Percentiles rank a stretch among this genome's conserved stretches.
Evolutionary conservation across 306 rosid species (phyloP).

Genomic region (Vigna reflexopilosa): DNA sequence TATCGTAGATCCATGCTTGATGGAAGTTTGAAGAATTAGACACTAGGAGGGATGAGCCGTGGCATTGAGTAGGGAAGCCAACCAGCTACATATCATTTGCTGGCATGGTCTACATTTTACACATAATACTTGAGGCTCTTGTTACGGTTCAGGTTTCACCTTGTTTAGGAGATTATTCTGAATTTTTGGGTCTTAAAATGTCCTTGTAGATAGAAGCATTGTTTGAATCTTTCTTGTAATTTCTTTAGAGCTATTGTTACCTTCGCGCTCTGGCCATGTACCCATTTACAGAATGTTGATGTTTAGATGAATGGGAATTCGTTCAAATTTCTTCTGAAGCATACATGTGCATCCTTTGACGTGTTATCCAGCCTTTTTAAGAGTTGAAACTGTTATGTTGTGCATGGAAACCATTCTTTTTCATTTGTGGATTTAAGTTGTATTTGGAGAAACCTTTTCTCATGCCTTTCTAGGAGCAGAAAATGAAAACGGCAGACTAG

Average conservation of each 20-base stretch:
- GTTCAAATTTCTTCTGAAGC: conserved; percentile 31
- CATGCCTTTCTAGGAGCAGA: too few relatives aligned
- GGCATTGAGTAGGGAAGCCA: conserved; percentile 38
- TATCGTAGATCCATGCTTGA: conserved; percentile 61
- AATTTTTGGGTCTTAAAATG: conserved; percentile 36
- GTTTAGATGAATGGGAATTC: conserved; percentile 42
- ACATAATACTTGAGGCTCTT: conserved; percentile 36
- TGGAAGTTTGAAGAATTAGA: conserved; percentile 43
- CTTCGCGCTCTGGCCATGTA: conserved; percentile 39
- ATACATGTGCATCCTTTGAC: conserved; percentile 11
- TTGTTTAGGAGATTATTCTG: conserved; percentile 35
- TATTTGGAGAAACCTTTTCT: too few relatives aligned
- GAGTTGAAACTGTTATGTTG: neutral
- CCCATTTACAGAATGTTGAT: conserved; percentile 32
- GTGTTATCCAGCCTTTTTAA: neutral
- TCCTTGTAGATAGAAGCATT: conserved; percentile 42
- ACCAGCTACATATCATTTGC: conserved; percentile 47
- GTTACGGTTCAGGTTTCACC: conserved; percentile 44
- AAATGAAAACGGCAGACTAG: too few relatives aligned
- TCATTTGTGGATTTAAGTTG: neutral
- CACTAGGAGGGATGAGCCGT: conserved; percentile 27
- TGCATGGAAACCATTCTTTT: neutral
- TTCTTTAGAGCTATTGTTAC: conserved; percentile 37
- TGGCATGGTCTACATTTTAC: conserved; percentile 37
- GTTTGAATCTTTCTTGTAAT: conserved; percentile 41